These are phyloP conservation scores for Saxophila tyrrhenica DNA, from an alignment of 495 filamentous ascomycete species.

Conservation along the genomic window DNA sequence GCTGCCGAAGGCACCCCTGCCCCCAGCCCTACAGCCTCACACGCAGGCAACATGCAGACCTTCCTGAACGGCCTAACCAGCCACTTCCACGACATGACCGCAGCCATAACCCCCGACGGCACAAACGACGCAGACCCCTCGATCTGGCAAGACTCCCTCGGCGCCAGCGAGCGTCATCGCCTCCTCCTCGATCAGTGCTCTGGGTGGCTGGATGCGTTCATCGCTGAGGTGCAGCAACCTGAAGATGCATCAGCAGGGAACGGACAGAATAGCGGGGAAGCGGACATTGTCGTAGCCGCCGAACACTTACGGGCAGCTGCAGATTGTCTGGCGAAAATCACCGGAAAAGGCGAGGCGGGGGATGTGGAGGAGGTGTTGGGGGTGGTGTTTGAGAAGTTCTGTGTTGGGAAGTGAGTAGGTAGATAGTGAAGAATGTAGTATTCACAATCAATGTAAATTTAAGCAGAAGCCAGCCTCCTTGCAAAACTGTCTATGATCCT, in stretches of 20 bases:
- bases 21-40: background rate
- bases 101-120: slow-evolving; percentile 33
- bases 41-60: slow-evolving; percentile 39
- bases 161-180: slow-evolving; percentile 81
- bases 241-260: slow-evolving; percentile 27
- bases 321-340: slow-evolving; percentile 69
- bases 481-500: background rate
- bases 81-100: slow-evolving; percentile 64
- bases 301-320: slow-evolving; percentile 80
- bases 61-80: slow-evolving; percentile 56
- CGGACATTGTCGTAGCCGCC: slow-evolving; percentile 87
- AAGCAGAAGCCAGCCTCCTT: background rate
- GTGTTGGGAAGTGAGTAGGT: slow-evolving; percentile 52
- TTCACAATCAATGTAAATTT: no score
- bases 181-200: slow-evolving; percentile 65
- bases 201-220: slow-evolving; percentile 57
- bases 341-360: slow-evolving; percentile 70
- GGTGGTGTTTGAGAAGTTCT: slow-evolving; percentile 96
- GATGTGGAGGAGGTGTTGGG: slow-evolving; percentile 96
- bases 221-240: slow-evolving; percentile 24
- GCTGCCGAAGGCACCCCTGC: slow-evolving; percentile 2
- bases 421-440: no score
- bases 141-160: slow-evolving; percentile 73
- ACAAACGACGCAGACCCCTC: slow-evolving; percentile 32
- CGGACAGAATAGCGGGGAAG: slow-evolving; percentile 30